These are phyloP conservation scores for Solanum clarkiae DNA, from an alignment of 257 asterid genomes.

Conservation along the genomic window DNA sequence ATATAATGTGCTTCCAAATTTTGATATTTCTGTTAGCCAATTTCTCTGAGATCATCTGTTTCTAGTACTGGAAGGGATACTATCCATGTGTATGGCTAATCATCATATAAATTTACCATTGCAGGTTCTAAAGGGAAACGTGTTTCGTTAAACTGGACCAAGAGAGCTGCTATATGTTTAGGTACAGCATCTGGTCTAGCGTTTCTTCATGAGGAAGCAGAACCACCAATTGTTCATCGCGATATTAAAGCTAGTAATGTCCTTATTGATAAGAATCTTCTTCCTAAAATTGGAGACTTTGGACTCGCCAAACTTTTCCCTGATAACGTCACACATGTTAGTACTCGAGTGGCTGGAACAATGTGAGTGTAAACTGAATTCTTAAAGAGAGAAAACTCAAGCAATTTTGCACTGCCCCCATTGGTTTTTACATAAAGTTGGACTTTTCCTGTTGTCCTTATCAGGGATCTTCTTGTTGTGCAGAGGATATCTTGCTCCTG, in stretches of 20 bases:
- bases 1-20: neutral
- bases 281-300: conserved; percentile 73
- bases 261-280: conserved; percentile 53
- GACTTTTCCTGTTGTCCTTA: neutral
- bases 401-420: neutral
- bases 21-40: neutral
- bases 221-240: conserved; percentile 68
- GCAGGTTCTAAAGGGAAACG: conserved; percentile 38
- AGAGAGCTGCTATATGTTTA: conserved; percentile 55
- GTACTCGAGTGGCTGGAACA: conserved; percentile 93
- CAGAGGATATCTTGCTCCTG: conserved; percentile 87
- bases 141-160: conserved; percentile 44
- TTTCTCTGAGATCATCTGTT: neutral
- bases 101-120: neutral
- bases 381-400: neutral
- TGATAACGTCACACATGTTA: conserved; percentile 76
- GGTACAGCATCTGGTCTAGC: conserved; percentile 79
- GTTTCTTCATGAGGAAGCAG: conserved; percentile 76
- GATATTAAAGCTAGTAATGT: conserved; percentile 87
- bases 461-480: neutral
- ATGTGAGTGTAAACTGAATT: conserved; percentile 33
- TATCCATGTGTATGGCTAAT: neutral
- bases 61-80: neutral
- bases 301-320: conserved; percentile 89
- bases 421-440: neutral